Base-by-base conservation (phyloP, 177 flowering plant species). In the Telopea speciosissima region DNA sequence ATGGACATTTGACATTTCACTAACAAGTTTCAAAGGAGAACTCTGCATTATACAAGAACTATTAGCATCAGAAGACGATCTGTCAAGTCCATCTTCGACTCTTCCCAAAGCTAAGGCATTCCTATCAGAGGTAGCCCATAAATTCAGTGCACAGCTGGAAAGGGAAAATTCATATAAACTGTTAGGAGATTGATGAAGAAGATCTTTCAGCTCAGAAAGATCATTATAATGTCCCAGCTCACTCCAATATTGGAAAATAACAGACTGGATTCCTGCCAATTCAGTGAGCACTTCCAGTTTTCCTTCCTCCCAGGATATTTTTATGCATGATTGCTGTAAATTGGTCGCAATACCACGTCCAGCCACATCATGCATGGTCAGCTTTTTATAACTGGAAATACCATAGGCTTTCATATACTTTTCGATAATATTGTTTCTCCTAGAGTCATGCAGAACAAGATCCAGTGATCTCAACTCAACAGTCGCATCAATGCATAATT, bases 121-220 rank as follows among this genome's bases (percentile, higher is more conserved):
- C 58, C 49, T 70, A 75, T 62, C 59, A 64, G 72, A 72, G 56
- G 69, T 71, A 72, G 85, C 67, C 62, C 65, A 72, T 54, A 89
- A 28, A 70, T 75, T 68, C 74, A 88, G 49, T 54, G 72, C 63
- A 72, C 74, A 84, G 76, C 70, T 72, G 69, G 91, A 85, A 70
- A 90, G 58, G 65, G 81, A 85, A 13, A 81, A 74, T 74, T 90
- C 97, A 80, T 76, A 81, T 62, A 85, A 77, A 76, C 83, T 81
- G 80, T 81, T 70, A 69, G 72, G 70, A 77, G 89, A 80, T 21
- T 75, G 72, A 40, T 69, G 70, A 67, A 77, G 71, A 70, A 77
- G 68, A 74, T 76, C 71, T 70, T 67, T 73, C 31, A 68, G 49
- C 67, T 79, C 77, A 77, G 76, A 70, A 45, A 68, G 72, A 79